Evolutionary conservation across 352 stramenopile genomes (phyloP).

Genomic region (Phytophthora ramorum): DNA sequence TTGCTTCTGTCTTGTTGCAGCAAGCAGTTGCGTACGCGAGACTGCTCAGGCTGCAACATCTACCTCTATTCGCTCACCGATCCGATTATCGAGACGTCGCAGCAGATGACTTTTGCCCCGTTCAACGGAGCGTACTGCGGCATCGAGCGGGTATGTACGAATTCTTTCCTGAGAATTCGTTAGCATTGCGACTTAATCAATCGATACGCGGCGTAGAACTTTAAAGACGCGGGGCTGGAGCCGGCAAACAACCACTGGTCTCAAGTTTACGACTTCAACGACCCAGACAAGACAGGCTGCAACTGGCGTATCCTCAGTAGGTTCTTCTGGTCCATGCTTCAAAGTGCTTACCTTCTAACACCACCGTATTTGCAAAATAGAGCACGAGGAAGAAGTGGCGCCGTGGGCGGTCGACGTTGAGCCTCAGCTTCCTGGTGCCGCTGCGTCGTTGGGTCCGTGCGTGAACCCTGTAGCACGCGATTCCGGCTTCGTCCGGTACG

Average conservation of each 20-base stretch:
- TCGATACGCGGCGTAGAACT: conserved; percentile 47
- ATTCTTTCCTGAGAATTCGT: background rate
- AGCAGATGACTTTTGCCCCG: conserved; percentile 85
- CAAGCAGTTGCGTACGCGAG: conserved; percentile 91
- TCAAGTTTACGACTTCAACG: conserved; percentile 94
- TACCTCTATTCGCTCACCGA: conserved; percentile 92
- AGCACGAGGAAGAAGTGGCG: conserved; percentile 46
- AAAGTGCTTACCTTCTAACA: conserved; percentile 6
- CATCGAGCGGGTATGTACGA: conserved; percentile 49
- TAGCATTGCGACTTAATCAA: background rate
- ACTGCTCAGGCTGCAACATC: conserved; percentile 84
- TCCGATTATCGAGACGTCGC: conserved; percentile 93
- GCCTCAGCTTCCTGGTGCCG: conserved; percentile 38
- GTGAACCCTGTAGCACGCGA: conserved; percentile 68
- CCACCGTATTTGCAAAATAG: conserved; percentile 24
- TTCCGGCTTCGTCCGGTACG: conserved; percentile 65
- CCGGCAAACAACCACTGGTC: conserved; percentile 92
- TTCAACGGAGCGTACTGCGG: conserved; percentile 90
- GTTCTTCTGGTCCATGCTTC: conserved; percentile 3
- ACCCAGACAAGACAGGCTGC: conserved; percentile 76
- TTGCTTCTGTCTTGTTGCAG: conserved; percentile 25
- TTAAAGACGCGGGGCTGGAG: conserved; percentile 73
- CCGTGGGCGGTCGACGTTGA: conserved; percentile 68
- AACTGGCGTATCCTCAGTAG: conserved; percentile 79
- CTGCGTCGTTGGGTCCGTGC: conserved; percentile 47